Evolutionary conservation across 192 early-diverging fungal genomes (phyloP).

Genomic region (Coemansia sp.): DNA sequence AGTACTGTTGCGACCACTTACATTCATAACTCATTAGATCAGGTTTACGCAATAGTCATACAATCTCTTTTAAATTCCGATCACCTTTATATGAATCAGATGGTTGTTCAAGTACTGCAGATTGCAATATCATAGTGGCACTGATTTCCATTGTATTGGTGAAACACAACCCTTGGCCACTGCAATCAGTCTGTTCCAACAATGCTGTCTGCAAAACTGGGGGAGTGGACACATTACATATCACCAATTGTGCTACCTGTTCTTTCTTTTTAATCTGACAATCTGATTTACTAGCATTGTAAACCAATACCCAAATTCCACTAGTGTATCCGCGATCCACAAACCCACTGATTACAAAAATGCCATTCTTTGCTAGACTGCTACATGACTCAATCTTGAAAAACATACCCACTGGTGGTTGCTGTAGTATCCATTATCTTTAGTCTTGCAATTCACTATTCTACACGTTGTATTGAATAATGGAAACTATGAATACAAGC

Average conservation of each 20-base stretch:
- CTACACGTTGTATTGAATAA: too few species aligned
- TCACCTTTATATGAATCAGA: neutral
- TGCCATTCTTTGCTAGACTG: neutral
- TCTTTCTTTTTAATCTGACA: neutral
- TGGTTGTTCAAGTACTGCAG: neutral
- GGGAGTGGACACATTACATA: neutral
- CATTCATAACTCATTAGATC: neutral
- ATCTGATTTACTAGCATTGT: neutral
- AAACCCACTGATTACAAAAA: neutral
- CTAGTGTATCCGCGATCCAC: neutral
- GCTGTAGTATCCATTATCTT: neutral
- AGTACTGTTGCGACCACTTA: neutral
- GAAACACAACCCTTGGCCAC: neutral
- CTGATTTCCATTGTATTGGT: neutral
- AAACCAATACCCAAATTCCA: slow-evolving; percentile 1
- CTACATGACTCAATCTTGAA: neutral
- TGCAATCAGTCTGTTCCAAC: neutral
- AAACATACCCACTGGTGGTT: neutral
- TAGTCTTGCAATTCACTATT: too few species aligned
- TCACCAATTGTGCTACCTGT: slow-evolving; percentile 1
- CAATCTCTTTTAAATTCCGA: neutral
- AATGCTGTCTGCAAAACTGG: neutral
- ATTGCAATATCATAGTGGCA: neutral
- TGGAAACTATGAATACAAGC: too few species aligned
- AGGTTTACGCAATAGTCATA: neutral